A percentile compares a stretch with the other conserved stretches of the same genome.
Evolutionary conservation across 2,329 filamentous ascomycete genomes (phyloP).

Genomic region (Dothiorella sarmentorum): DNA sequence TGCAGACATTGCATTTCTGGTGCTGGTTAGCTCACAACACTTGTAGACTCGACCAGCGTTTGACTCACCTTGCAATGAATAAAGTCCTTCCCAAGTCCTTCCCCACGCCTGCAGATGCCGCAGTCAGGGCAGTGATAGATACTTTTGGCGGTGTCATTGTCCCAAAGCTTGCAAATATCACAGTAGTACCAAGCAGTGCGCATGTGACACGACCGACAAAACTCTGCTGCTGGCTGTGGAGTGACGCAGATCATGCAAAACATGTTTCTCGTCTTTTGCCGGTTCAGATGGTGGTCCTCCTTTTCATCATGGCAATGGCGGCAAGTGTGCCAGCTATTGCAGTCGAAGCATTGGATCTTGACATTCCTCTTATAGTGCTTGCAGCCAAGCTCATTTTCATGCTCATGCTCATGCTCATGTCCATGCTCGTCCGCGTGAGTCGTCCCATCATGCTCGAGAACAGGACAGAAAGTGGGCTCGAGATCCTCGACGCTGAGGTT

Average conservation of each 20-base stretch:
- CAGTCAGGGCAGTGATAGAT: constrained; percentile 97
- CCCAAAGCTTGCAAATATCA: constrained; percentile 92
- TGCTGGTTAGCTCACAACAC: constrained; percentile 25
- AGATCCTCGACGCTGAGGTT: constrained; percentile 26
- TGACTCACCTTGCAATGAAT: constrained; percentile 85
- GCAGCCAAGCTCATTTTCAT: constrained; percentile 76
- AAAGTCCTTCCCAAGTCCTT: constrained; percentile 92
- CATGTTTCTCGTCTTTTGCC: constrained; percentile 89
- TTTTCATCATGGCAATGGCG: constrained; percentile 86
- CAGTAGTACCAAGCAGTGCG: constrained; percentile 89
- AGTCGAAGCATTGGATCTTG: constrained; percentile 89
- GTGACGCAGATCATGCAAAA: constrained; percentile 92
- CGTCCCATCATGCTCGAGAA: constrained; percentile 35
- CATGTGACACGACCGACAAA: constrained; percentile 72
- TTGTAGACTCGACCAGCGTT: not conserved
- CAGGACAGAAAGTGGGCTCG: constrained; percentile 14
- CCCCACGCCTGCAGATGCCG: constrained; percentile 87
- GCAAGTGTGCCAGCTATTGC: constrained; percentile 90
- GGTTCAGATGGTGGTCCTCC: constrained; percentile 75
- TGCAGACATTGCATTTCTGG: constrained; percentile 76
- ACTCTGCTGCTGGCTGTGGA: constrained; percentile 75
- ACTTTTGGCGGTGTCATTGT: constrained; percentile 82
- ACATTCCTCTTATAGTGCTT: constrained; percentile 93
- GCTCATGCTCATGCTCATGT: constrained; percentile 44
- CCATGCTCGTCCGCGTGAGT: constrained; percentile 49